Base-by-base conservation (phyloP, 179 eudicot genomes). In the Drosera spatulata region DNA sequence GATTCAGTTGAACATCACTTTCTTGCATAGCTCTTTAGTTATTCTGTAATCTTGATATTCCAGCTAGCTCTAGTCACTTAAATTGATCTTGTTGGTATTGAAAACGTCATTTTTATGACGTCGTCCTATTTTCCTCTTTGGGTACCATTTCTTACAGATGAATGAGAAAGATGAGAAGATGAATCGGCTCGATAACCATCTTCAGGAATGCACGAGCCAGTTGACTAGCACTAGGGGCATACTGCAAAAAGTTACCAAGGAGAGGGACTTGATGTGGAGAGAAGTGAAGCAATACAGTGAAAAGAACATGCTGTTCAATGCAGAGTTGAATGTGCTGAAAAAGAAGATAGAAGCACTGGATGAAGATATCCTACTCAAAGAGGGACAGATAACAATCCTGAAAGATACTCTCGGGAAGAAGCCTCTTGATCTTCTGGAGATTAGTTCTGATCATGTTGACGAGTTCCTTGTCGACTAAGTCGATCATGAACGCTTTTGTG, bases 371-470 rank as follows among this genome's bases (percentile, higher is more conserved):
- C 88, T 88, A 38, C 43, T 88, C 6, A 93, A 84, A 77, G 99
- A 93, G 77, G 99, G 99, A 41, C 91, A 93, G 75, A 88, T 89
- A 53, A 64, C 88, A 22, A 88, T 93, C 59, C 68, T 93, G 13
- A 86, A 82, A 63, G 99, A 93, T 76, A 61, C 71, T 14, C 14
- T 86, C 10, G 82, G 79, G 42, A 85, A 86, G 63, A 85, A 86
- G 63, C 85, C 96, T 41, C 84, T 86, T 55, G 90, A 86, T 67
- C 93, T 93, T 55, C 75, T 77, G 69, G 68, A 63, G 61, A 22
- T 22, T 22, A 79, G 77, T 77, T 84, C 77, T 12, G 82, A 69
- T 48, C 69, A 13, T 2, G 51, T 11, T 6, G 60, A 53, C 39
- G 72, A 78, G 33, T 78, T 75, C 53, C 69, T 65, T 57, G 55